Evolutionary conservation across 257 asterid genomes (phyloP), one percentile per base, ranked within the genome.

Genomic region (Nicotiana undulata): DNA sequence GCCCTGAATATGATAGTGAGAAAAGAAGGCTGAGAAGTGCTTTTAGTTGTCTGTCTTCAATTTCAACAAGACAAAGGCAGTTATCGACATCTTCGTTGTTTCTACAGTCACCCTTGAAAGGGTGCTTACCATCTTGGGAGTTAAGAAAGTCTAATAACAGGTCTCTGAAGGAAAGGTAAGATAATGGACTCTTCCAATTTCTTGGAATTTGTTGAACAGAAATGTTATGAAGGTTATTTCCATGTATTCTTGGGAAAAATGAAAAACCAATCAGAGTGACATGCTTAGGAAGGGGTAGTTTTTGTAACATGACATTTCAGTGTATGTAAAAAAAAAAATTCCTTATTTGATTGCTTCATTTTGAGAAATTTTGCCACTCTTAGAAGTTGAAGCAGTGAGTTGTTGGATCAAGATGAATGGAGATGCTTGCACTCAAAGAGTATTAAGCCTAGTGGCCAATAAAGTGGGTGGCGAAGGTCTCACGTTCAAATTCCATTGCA

Each of bases 61-160:
- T 92, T 82, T 90, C 98, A 12, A 87, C 90, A 1, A 90, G 97
- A 86, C 98, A 95, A 81, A 93, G 90, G 79, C 94, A 91, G 82
- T 81, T 93, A 61, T 93, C 94, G 0, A 84, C 93, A 6, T 92
- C 97, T 74, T 93, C 98, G 3, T 61, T 90, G 81, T 85, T 91
- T 82, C 87, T 93, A 18, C 94, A 88, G 52, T 90, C 97, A 20
- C 98, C 98, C 4, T 82, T 93, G 80, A 90, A 92, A 87, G 94
- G 97, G 20, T 90, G 97, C 85, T 87, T 90, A 31, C 88, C 90
- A 3, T 90, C 90, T 15, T 90, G 92, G 94, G 97, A 89, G 70
- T 83, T 90, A 29, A 93, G 88, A 83, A 84, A 91, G 83, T 87
- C 93, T 10, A 81, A 87, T 60, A 93, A 85, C 75, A 86, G 89